These are phyloP conservation scores for Acanthamoeba quina DNA, from an alignment of 208 protist species.

Conservation along the genomic window DNA sequence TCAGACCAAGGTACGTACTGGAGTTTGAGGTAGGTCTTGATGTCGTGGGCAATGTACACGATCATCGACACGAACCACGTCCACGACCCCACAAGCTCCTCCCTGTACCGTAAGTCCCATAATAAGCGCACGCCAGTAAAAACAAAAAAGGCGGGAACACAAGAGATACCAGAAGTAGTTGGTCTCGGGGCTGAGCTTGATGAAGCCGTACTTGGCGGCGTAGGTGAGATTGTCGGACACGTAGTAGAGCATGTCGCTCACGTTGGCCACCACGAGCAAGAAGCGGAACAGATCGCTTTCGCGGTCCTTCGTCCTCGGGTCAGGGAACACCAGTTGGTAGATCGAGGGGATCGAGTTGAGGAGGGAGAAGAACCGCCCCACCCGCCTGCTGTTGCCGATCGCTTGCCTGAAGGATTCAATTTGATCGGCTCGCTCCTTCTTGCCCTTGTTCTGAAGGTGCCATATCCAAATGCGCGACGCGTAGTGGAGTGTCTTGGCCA, in stretches of 20 bases:
- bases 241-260: constrained; percentile 65
- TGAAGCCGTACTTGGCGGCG: constrained; percentile 59
- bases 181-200: constrained; percentile 60
- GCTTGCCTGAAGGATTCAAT: constrained; percentile 26
- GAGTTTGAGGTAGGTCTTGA: constrained; percentile 26
- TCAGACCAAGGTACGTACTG: not conserved
- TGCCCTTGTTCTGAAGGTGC: constrained; percentile 31
- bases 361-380: constrained; percentile 48
- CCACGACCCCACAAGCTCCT: constrained; percentile 46
- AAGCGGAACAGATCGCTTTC: constrained; percentile 61
- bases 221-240: constrained; percentile 46
- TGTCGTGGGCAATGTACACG: constrained; percentile 45
- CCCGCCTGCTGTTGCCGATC: constrained; percentile 18
- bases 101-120: not conserved
- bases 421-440: constrained; percentile 35
- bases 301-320: constrained; percentile 34
- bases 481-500: constrained; percentile 52
- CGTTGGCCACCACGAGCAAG: constrained; percentile 39
- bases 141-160: not conserved
- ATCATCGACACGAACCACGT: constrained; percentile 67
- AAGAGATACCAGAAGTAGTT: constrained; percentile 42
- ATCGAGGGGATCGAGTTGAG: constrained; percentile 32
- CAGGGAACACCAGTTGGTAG: constrained; percentile 41
- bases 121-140: not conserved
- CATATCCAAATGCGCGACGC: constrained; percentile 29